Evolutionary conservation across 306 rosid species (phyloP).

Genomic region (Citrullus mucosospermus): DNA sequence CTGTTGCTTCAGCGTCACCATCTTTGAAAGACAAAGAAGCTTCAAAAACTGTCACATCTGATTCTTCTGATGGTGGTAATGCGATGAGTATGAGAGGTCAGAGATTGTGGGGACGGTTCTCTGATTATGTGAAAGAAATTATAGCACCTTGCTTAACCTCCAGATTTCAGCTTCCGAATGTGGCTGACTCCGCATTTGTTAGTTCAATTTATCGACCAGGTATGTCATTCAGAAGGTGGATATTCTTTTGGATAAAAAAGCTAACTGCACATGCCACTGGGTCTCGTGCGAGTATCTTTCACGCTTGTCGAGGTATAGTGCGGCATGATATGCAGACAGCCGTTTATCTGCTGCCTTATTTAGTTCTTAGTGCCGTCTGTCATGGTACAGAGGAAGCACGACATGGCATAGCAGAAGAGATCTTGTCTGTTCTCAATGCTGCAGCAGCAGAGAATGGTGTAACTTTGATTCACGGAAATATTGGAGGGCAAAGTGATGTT

Average conservation of each 20-base stretch:
- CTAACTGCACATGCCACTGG: slow-evolving; percentile 76
- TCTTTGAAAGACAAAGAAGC: slow-evolving; percentile 23
- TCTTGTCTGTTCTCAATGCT: slow-evolving; percentile 71
- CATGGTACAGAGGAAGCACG: slow-evolving; percentile 90
- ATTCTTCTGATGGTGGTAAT: slow-evolving; percentile 20
- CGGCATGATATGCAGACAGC: slow-evolving; percentile 95
- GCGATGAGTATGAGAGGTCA: slow-evolving; percentile 71
- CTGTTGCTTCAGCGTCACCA: slow-evolving; percentile 34
- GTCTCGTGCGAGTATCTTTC: slow-evolving; percentile 83
- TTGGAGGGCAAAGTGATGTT: slow-evolving; percentile 83
- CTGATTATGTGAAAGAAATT: slow-evolving; percentile 86
- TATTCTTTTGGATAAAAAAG: slow-evolving; percentile 72
- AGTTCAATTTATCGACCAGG: slow-evolving; percentile 70
- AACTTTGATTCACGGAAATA: slow-evolving; percentile 50
- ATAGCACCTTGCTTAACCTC: slow-evolving; percentile 96
- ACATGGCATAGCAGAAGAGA: slow-evolving; percentile 70
- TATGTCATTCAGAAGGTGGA: slow-evolving; percentile 90
- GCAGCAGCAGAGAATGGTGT: slow-evolving; percentile 80
- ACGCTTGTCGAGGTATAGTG: slow-evolving; percentile 85
- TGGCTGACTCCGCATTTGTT: slow-evolving; percentile 40
- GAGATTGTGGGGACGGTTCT: slow-evolving; percentile 86
- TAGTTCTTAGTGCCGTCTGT: slow-evolving; percentile 86
- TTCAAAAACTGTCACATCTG: slow-evolving; percentile 19
- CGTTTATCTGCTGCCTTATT: slow-evolving; percentile 76
- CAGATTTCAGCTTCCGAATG: slow-evolving; percentile 75